Evolutionary conservation across 495 filamentous ascomycete genomes (phyloP).

Genomic region (Hypoxylon cercidicola): DNA sequence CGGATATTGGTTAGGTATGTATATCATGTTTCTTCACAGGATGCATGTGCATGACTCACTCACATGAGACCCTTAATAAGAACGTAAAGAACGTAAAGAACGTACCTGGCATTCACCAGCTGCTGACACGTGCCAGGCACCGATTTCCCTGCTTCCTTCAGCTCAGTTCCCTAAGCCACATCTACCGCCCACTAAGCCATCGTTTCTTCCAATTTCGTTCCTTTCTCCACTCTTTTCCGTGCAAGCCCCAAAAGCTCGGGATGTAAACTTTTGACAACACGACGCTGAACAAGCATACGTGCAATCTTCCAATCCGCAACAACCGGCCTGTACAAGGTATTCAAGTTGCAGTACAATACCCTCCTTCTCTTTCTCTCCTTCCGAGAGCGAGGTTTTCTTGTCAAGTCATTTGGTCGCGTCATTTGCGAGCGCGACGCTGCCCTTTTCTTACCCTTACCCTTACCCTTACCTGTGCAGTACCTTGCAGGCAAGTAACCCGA

Average conservation of each 20-base stretch:
- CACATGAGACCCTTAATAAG: too few relatives aligned
- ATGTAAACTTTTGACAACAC: slow-evolving; percentile 49
- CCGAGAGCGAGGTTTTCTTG: slow-evolving; percentile 14
- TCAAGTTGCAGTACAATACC: slow-evolving; percentile 26
- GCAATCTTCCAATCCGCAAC: slow-evolving; percentile 42
- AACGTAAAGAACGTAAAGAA: too few relatives aligned
- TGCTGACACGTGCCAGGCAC: background rate
- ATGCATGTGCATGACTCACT: too few relatives aligned
- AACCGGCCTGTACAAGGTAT: slow-evolving; percentile 39
- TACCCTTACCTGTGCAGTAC: slow-evolving; percentile 11
- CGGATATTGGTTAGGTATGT: background rate
- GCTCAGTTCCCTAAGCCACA: too few relatives aligned
- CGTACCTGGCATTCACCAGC: background rate
- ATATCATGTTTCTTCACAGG: background rate
- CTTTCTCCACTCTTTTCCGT: slow-evolving; percentile 37
- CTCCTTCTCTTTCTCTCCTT: slow-evolving; percentile 20
- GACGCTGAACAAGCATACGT: slow-evolving; percentile 37
- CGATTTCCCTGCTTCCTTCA: background rate
- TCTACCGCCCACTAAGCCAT: background rate
- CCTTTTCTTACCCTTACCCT: slow-evolving; percentile 4
- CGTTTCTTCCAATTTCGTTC: background rate
- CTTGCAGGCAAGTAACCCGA: slow-evolving; percentile 16
- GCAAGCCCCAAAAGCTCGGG: slow-evolving; percentile 44
- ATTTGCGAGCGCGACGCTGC: slow-evolving; percentile 20
- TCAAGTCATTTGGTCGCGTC: slow-evolving; percentile 21